phyloP scores from a whole-genome alignment of 2,329 filamentous ascomycete species.

The Stylonectria norvegica region DNA sequence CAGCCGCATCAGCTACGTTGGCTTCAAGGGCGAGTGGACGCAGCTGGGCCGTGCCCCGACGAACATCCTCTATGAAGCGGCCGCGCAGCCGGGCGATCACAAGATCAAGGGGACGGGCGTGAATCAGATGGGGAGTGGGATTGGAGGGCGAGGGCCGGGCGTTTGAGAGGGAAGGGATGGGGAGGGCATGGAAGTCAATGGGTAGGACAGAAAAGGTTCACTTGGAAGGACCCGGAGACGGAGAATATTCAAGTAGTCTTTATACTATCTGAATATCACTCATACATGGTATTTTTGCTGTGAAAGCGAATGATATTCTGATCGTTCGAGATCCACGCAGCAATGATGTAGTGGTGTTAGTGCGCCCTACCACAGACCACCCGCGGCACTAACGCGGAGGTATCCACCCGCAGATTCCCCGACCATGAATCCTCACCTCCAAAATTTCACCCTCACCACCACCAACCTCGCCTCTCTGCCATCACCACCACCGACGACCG shows the following conservation, averaged over 20 bases:
- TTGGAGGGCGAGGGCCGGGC: slow-evolving; percentile 44
- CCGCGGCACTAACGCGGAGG: no score
- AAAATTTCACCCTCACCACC: slow-evolving; percentile 21
- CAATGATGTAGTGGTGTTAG: neutral
- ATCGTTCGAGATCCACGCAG: neutral
- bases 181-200: no score
- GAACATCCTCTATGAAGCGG: slow-evolving; percentile 89
- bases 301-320: neutral
- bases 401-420: slow-evolving; percentile 16
- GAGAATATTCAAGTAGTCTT: neutral
- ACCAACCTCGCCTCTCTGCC: slow-evolving; percentile 8
- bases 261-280: neutral
- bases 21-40: slow-evolving; percentile 94
- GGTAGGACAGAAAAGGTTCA: no score
- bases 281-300: neutral
- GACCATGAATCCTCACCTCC: slow-evolving; percentile 17
- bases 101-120: slow-evolving; percentile 56
- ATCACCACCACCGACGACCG: slow-evolving; percentile 9
- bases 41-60: slow-evolving; percentile 67
- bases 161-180: slow-evolving; percentile 25
- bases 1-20: slow-evolving; percentile 76
- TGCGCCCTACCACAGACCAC: neutral
- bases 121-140: slow-evolving; percentile 53
- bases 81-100: slow-evolving; percentile 88
- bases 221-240: no score